phyloP scores from a whole-genome alignment of 2,329 filamentous ascomycete genomes.

The Hymenoscyphus salicellus region DNA sequence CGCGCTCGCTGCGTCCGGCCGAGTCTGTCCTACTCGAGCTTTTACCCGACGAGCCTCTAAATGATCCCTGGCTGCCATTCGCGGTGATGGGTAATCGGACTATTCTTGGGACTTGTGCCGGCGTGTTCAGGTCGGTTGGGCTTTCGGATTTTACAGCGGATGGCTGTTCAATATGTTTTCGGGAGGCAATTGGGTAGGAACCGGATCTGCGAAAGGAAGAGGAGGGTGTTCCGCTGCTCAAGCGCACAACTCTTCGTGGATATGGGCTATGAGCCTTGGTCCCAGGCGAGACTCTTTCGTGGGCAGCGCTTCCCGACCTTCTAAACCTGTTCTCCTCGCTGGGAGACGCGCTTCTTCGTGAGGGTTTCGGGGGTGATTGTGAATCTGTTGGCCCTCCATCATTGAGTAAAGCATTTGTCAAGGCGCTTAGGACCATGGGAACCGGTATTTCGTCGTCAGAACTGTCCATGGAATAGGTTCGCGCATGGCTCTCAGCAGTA shows the following conservation, averaged over 20 bases:
- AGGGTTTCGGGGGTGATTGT: slow-evolving; percentile 22
- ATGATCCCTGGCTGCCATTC: slow-evolving; percentile 28
- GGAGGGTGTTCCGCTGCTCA: slow-evolving; percentile 37
- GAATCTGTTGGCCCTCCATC: slow-evolving; percentile 46
- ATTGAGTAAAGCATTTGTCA: slow-evolving; percentile 80
- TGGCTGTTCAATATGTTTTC: slow-evolving; percentile 25
- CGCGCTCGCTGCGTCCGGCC: slow-evolving; percentile 24
- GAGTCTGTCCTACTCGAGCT: slow-evolving; percentile 28
- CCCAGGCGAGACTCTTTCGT: slow-evolving; percentile 17
- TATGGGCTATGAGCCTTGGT: slow-evolving; percentile 30
- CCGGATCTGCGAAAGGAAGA: slow-evolving; percentile 26
- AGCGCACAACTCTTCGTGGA: slow-evolving; percentile 32
- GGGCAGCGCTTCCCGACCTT: slow-evolving; percentile 21
- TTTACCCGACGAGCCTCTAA: slow-evolving; percentile 31
- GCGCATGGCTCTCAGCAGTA: slow-evolving; percentile 34
- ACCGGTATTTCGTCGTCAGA: slow-evolving; percentile 92
- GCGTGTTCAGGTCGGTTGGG: slow-evolving; percentile 34
- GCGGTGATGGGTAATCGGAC: slow-evolving; percentile 31
- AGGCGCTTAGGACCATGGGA: slow-evolving; percentile 78
- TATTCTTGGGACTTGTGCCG: slow-evolving; percentile 31
- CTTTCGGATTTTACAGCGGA: slow-evolving; percentile 27
- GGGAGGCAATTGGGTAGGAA: slow-evolving; percentile 31
- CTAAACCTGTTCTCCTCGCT: slow-evolving; percentile 15
- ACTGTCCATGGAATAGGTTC: slow-evolving; percentile 64
- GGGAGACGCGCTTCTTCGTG: slow-evolving; percentile 22